Evolutionary conservation across 1,284 basidiomycete genomes (phyloP), one percentile per base, ranked within the genome.

Genomic region (Golubevia pallescens): DNA sequence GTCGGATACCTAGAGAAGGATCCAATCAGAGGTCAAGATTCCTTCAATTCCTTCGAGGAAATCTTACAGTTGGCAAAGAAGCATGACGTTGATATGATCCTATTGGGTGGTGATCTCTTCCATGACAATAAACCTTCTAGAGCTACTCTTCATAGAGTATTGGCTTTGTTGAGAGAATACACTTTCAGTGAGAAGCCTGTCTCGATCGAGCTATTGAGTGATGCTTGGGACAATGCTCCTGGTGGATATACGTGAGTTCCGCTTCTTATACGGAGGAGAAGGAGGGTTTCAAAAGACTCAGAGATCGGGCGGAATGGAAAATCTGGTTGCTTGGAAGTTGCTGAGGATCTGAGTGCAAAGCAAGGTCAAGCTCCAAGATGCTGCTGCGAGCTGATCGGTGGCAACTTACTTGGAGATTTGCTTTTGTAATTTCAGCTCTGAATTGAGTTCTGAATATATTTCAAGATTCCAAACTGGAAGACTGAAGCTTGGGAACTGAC

Each of bases 81-180:
- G 70, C 88, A 94, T 71, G 91, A 97, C 73, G 94, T 93, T 53
- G 51, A 66, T 20, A 5, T 23, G 34, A 21, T 99, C 63, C 89
- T 99, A 1, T 90, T 98, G 1, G 95, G 93, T 13, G 96, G 97
- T 8, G 97, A 99, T 86, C 88, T 99, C 5, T 99, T 99, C 82
- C 97, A 99, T 85, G 97, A 99, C 81, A 99, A 99, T 86, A 90
- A 94, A 70, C 97, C 97, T 0, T 94, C 93, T 32, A 88, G 95
- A 74, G 92, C 94, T 54, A 93, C 93, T 69, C 86, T 99, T 61
- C 78, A 79, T 56, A 71, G 74, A 55, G 64, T 96, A 93, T 86
- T 95, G 81, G 93, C 93, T 0, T 88, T 97, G 7, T 87, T 99
- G 64, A 90, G 97, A 61, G 93, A 99, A 86, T 94, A 93, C 85